These are phyloP conservation scores for Trichoderma orchidacearum DNA, from an alignment of 495 filamentous ascomycete genomes.

Conservation along the genomic window DNA sequence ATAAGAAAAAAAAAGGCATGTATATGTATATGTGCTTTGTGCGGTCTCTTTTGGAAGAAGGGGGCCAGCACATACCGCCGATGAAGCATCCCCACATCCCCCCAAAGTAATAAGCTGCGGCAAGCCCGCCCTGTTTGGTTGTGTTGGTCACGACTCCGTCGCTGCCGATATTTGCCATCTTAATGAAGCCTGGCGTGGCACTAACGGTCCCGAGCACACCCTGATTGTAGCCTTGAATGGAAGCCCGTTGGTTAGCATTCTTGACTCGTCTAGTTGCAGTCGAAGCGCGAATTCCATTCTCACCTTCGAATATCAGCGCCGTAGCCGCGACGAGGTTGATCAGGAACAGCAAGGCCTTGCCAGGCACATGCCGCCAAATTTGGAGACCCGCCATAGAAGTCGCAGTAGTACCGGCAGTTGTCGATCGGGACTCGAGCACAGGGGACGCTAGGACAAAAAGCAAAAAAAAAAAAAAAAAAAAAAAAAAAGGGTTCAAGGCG, in stretches of 20 bases:
- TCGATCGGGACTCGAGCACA: background rate
- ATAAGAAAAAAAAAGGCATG: too few relatives aligned
- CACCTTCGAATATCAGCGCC: constrained; percentile 10
- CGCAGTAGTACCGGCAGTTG: background rate
- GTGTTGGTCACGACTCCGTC: constrained; percentile 11
- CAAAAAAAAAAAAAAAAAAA: background rate
- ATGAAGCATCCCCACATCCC: constrained; percentile 36
- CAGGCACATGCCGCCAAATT: constrained; percentile 11
- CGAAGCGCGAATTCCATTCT: too few relatives aligned
- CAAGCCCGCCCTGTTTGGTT: constrained; percentile 30
- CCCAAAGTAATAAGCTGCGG: constrained; percentile 41
- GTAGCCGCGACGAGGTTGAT: constrained; percentile 15
- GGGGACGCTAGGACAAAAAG: background rate
- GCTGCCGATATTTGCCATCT: constrained; percentile 14
- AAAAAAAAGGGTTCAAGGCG: background rate
- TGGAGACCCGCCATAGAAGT: constrained; percentile 4
- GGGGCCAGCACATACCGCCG: constrained; percentile 11
- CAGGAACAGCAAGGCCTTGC: constrained; percentile 12
- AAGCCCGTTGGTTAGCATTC: background rate
- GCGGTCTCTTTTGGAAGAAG: background rate
- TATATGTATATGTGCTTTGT: too few relatives aligned
- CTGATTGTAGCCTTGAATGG: constrained; percentile 45
- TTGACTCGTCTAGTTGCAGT: too few relatives aligned
- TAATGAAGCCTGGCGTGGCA: constrained; percentile 27
- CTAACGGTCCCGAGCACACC: constrained; percentile 71